Evolutionary conservation across 1,139 yeast species (phyloP).

Genomic region (Candida glucosophila): DNA sequence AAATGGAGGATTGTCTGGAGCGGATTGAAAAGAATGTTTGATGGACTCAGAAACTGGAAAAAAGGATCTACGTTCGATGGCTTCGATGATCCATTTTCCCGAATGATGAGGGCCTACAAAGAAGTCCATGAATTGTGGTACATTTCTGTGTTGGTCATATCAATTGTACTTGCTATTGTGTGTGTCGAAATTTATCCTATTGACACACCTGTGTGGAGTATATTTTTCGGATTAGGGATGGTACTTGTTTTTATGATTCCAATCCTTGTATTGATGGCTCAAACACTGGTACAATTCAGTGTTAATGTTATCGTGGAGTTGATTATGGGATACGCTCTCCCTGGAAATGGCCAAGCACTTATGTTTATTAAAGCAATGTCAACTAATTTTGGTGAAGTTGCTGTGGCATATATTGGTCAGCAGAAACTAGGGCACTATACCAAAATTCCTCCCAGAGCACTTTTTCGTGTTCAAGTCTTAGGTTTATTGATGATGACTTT

Average conservation of each 20-base stretch:
- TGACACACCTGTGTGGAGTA: constrained; percentile 45
- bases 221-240: constrained; percentile 46
- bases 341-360: constrained; percentile 54
- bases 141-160: constrained; percentile 31
- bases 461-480: constrained; percentile 48
- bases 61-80: constrained; percentile 28
- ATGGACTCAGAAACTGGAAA: constrained; percentile 18
- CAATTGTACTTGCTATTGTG: constrained; percentile 39
- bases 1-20: constrained; percentile 18
- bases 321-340: constrained; percentile 54
- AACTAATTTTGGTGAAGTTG: constrained; percentile 52
- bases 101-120: constrained; percentile 42
- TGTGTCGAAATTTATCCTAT: constrained; percentile 39
- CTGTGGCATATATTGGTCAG: constrained; percentile 45
- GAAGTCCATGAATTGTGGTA: constrained; percentile 62
- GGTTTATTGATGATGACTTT: constrained; percentile 32
- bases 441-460: constrained; percentile 48
- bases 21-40: constrained; percentile 6
- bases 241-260: constrained; percentile 48
- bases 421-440: constrained; percentile 56
- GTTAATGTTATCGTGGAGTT: constrained; percentile 54
- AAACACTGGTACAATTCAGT: constrained; percentile 46
- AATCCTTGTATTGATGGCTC: constrained; percentile 37
- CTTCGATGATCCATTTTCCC: constrained; percentile 43
- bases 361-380: constrained; percentile 54